Percentiles rank a stretch among this genome's conserved stretches.
These are phyloP conservation scores for Irpex sp. DNA, from an alignment of 1,284 basidiomycete species.

Conservation along the genomic window DNA sequence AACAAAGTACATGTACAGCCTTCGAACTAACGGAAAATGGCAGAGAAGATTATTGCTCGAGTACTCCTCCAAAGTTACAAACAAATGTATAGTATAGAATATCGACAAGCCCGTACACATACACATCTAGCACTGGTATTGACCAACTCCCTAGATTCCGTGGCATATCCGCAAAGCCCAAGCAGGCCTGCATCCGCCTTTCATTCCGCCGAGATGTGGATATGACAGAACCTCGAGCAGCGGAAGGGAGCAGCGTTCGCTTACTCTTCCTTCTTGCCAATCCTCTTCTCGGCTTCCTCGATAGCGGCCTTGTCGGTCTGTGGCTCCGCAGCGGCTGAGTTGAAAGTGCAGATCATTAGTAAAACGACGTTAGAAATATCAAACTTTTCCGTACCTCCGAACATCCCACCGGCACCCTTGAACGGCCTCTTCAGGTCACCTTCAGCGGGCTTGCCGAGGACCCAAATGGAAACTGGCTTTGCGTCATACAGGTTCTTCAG, in stretches of 20 bases:
- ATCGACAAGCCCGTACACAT: not conserved
- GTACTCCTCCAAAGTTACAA: not conserved
- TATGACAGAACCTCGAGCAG: not conserved
- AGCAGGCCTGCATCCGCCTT: not conserved
- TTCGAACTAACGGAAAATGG: too few species aligned
- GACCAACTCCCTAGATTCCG: not conserved
- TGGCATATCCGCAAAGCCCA: not conserved
- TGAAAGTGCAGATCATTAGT: not conserved
- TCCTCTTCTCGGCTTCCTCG: conserved; percentile 83
- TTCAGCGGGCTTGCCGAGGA: conserved; percentile 73
- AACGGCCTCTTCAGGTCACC: conserved; percentile 93
- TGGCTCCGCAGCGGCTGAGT: conserved; percentile 48
- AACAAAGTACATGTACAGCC: too few species aligned
- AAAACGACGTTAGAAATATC: not conserved
- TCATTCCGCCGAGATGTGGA: not conserved
- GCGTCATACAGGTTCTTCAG: conserved; percentile 85
- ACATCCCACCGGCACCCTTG: conserved; percentile 67
- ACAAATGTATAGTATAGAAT: not conserved
- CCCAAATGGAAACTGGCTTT: conserved; percentile 76
- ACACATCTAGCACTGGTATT: not conserved
- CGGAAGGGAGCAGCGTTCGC: not conserved
- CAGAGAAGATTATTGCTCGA: too few species aligned
- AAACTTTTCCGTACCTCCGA: conserved; percentile 51
- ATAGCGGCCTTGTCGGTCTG: conserved; percentile 85
- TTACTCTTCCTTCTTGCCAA: conserved; percentile 76